Evolutionary conservation across 192 early-diverging fungal species (phyloP), one percentile per base, ranked within the genome.

Genomic region (Podila verticillata): DNA sequence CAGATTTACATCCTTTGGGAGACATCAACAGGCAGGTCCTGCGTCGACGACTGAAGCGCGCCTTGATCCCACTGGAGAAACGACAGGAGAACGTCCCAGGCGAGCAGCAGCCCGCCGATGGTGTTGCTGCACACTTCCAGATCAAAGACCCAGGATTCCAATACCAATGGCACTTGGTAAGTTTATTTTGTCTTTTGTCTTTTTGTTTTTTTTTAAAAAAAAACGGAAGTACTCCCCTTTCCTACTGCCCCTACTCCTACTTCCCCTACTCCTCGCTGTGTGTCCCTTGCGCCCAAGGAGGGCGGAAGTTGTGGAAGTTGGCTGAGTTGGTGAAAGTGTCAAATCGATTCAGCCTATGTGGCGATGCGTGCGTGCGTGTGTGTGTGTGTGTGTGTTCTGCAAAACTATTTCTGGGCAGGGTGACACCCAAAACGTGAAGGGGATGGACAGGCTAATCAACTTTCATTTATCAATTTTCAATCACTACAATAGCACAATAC

Each of bases 91-190:
- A 63, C 32, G 30, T 73, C 4, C 19, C 32, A n/a, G 68, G 65
- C 5, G 71, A 84, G 24, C 0, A 0, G 0, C 71, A 79, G 34
- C 65, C 72, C 56, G 29, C 35, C 8, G 80, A 75, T 22, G 77
- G 31, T 13, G 48, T 73, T 17, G 74, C 61, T 3, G 56, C 32
- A 30, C 66, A 74, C 47, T 81, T 95, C 32, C 75, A 67, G 31
- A 93, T 96, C 32, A 44, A 39, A n/a, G 94, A 96, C 81, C 93
- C 93, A 34, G 91, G 89, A 36, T 92, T 96, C 77, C 47, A 68
- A 54, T 78, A 91, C 31, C 94, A 96, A 72, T 96, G 94, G 94
- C 93, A 96, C 87, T 81, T 96, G 84, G 89, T 95, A 74, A 81
- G 81, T 81, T 19, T 35, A 26, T 13, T 44, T 20, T 22, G 60